Percentiles rank a stretch among this genome's conserved stretches.
Conservation (phyloP, 2,329 filamentous ascomycete genomes). For the Trichophyton benhamiae region DNA sequence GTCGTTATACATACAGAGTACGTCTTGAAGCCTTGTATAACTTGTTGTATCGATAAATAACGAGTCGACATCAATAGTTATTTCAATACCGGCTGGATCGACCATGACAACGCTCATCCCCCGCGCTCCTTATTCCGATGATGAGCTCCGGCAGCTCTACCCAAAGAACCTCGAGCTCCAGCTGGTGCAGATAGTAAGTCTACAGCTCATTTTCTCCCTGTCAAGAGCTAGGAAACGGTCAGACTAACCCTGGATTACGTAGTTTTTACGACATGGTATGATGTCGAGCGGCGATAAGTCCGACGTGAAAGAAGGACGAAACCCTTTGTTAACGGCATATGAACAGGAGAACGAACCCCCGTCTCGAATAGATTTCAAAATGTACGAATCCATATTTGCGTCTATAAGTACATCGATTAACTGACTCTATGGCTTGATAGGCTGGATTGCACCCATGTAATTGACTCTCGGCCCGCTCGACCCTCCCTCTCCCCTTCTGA, state of each 20-base stretch:
- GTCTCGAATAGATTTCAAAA: constrained; percentile 82
- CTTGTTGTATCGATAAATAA: neutral
- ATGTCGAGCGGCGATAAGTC: constrained; percentile 1
- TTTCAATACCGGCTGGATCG: no score
- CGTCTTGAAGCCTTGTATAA: neutral
- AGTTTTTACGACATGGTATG: constrained; percentile 58
- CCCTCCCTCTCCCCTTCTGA: constrained; percentile 12
- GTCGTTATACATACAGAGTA: no score
- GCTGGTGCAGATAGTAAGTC: constrained; percentile 66
- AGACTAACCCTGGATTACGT: constrained; percentile 4
- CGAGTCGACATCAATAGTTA: no score
- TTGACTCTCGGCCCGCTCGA: constrained; percentile 1
- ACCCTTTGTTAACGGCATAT: neutral
- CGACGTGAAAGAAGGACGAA: neutral
- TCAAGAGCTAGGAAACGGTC: neutral
- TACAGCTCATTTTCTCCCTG: neutral
- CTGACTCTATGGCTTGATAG: constrained; percentile 19
- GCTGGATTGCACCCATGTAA: constrained; percentile 40
- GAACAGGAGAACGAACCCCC: constrained; percentile 59
- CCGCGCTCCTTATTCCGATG: constrained; percentile 61
- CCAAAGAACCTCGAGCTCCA: constrained; percentile 68
- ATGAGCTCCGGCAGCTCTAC: constrained; percentile 72
- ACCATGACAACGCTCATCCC: constrained; percentile 68
- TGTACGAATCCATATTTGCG: constrained; percentile 25
- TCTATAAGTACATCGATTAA: constrained; percentile 14